Evolutionary conservation across 805 yeast species (phyloP), one percentile per base, ranked within the genome.

Genomic region (Saccharomycopsis malanga): DNA sequence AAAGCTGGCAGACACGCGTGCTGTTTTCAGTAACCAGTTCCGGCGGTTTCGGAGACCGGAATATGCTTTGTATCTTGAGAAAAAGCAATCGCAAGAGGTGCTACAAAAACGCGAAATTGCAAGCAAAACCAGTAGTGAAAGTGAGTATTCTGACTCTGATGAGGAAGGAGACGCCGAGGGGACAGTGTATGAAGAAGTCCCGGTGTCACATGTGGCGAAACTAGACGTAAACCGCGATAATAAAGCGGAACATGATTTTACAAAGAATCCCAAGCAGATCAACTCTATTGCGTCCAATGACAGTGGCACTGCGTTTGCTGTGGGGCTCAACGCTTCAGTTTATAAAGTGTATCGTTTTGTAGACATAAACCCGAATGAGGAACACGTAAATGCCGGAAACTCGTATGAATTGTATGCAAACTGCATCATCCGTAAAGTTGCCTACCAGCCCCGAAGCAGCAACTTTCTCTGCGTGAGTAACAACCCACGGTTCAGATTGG

Each of bases 371-470:
- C 45, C 45, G 12, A 42, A 34, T 12, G 15, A 7, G 12, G 45
- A 42, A 12, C 17, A 14, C 4, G 34, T 34, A 14, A 14, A 4
- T 4, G 21, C 40, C 4, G 14, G 12, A 27, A 15, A 22, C 14
- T n/a, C 21, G 12, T 6, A 18, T 32, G 45, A 42, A 17, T 9
- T 22, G 40, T 20, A 17, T 22, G 24, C 12, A 7, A 21, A 22
- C 23, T 4, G 4, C 12, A 30, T 14, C 5, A n/a, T 42, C 32
- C 32, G 34, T 23, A 42, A 42, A 23, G 45, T 34, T 15, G 14
- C 34, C 7, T 42, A 24, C 40, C 45, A 34, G 40, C 45, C 45
- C 5, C 27, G 21, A 4, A 42, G 21, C n/a, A 21, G 18, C 6
- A 34, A 42, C 23, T 20, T 42, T 42, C 24, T 42, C 4, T 29